Percentiles rank a stretch among this genome's conserved stretches.
These are phyloP conservation scores for Aquilaria agallochum DNA, from an alignment of 441 rosid species.

Conservation along the genomic window DNA sequence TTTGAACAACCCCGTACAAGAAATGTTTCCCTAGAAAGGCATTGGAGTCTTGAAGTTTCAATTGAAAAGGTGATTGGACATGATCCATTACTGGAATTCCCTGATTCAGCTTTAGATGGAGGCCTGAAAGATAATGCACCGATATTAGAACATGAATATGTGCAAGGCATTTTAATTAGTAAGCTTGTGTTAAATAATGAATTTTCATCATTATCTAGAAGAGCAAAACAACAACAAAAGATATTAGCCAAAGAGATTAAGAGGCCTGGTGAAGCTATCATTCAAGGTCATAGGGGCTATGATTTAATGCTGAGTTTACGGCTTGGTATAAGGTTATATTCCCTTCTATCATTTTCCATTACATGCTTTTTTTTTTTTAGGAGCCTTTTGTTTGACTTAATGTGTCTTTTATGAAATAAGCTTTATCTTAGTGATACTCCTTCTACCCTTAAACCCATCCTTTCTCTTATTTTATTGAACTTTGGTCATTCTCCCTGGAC, in stretches of 20 bases:
- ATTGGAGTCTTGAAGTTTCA: conserved; percentile 98
- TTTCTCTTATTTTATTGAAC: neutral
- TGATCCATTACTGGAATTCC: conserved; percentile 53
- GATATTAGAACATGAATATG: conserved; percentile 87
- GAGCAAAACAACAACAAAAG: conserved; percentile 63
- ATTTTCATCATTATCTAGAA: conserved; percentile 71
- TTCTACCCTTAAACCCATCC: neutral
- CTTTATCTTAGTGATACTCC: conserved; percentile 64
- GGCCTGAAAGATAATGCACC: conserved; percentile 49
- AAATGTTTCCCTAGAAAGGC: conserved; percentile 80
- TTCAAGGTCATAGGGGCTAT: conserved; percentile 95
- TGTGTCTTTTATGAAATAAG: conserved; percentile 74
- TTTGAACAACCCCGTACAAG: conserved; percentile 31
- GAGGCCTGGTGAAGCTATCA: conserved; percentile 92
- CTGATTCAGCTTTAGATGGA: conserved; percentile 28
- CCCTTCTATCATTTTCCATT: conserved; percentile 1
- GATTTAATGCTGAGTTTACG: conserved; percentile 96
- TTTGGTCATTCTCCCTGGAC: neutral
- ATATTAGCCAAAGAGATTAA: conserved; percentile 67
- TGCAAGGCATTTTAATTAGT: conserved; percentile 95
- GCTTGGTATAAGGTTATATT: conserved; percentile 85
- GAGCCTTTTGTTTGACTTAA: too few species aligned
- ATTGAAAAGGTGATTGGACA: conserved; percentile 91
- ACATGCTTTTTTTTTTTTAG: too few species aligned
- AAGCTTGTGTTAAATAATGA: conserved; percentile 72